phyloP scores from a whole-genome alignment of 1,139 yeast species.

The Kazachstania sp. region DNA sequence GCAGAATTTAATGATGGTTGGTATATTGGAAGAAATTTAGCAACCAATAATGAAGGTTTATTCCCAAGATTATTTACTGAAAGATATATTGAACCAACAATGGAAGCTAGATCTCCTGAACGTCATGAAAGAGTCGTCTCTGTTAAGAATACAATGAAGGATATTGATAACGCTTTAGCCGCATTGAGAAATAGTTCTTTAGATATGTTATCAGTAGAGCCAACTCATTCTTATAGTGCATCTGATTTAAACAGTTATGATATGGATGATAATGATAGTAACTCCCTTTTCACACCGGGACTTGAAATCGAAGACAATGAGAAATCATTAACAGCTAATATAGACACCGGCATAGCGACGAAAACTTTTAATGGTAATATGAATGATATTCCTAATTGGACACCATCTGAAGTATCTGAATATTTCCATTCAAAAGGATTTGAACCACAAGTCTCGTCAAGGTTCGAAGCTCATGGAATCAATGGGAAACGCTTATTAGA shows the following conservation, averaged over 20 bases:
- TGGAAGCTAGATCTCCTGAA: conserved; percentile 28
- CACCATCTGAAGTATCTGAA: conserved; percentile 73
- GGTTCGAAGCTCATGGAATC: conserved; percentile 79
- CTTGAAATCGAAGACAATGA: not conserved
- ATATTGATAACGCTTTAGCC: conserved; percentile 75
- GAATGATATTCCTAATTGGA: conserved; percentile 52
- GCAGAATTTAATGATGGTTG: conserved; percentile 95
- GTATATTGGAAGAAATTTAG: conserved; percentile 79
- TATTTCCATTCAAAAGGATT: conserved; percentile 69
- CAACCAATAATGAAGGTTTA: conserved; percentile 67
- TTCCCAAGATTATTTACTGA: conserved; percentile 84
- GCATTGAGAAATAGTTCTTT: conserved; percentile 45
- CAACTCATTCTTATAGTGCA: not conserved
- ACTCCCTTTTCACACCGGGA: not conserved
- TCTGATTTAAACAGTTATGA: not conserved
- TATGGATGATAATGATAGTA: not conserved
- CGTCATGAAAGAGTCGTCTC: conserved; percentile 20
- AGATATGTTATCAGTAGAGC: conserved; percentile 4
- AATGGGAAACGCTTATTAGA: conserved; percentile 80
- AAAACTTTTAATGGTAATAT: conserved; percentile 32
- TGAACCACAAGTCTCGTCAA: conserved; percentile 59
- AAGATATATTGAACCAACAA: conserved; percentile 23
- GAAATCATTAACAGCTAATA: not conserved
- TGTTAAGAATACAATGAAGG: conserved; percentile 58
- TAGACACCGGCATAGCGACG: conserved; percentile 12